phyloP scores from a whole-genome alignment of 352 stramenopile species.

The Plasmopara viticola region DNA sequence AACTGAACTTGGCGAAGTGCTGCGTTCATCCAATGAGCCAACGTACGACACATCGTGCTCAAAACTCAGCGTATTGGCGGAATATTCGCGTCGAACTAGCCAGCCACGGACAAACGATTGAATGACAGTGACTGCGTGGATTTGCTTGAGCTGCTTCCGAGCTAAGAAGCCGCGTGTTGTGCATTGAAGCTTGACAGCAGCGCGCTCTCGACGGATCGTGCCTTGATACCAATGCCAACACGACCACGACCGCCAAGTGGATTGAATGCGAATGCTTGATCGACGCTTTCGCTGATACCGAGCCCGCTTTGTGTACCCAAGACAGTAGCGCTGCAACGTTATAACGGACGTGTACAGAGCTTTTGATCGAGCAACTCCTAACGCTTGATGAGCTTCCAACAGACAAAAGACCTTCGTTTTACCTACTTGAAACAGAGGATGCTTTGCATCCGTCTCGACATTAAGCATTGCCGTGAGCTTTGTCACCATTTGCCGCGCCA shows the following conservation, averaged over 20 bases:
- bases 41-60: constrained; percentile 74
- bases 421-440: constrained; percentile 68
- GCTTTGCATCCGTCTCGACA: constrained; percentile 33
- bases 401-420: constrained; percentile 82
- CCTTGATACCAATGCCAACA: constrained; percentile 43
- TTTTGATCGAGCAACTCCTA: constrained; percentile 53
- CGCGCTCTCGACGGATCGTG: constrained; percentile 31
- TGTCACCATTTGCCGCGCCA: constrained; percentile 43
- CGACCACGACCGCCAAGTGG: constrained; percentile 39
- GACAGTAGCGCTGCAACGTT: constrained; percentile 66
- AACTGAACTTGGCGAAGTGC: constrained; percentile 39
- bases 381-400: constrained; percentile 54
- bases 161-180: constrained; percentile 38
- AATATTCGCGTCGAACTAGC: constrained; percentile 72
- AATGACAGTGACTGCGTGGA: constrained; percentile 48
- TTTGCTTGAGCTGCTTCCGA: constrained; percentile 33
- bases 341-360: constrained; percentile 69
- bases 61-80: constrained; percentile 73
- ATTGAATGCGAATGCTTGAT: constrained; percentile 47
- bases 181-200: constrained; percentile 49
- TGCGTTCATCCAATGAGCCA: constrained; percentile 48
- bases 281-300: constrained; percentile 45
- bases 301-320: constrained; percentile 46
- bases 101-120: constrained; percentile 79
- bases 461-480: constrained; percentile 33